Evolutionary conservation across 1,284 basidiomycete species (phyloP), one percentile per base, ranked within the genome.

Genomic region (Papiliotrema nemorosa): DNA sequence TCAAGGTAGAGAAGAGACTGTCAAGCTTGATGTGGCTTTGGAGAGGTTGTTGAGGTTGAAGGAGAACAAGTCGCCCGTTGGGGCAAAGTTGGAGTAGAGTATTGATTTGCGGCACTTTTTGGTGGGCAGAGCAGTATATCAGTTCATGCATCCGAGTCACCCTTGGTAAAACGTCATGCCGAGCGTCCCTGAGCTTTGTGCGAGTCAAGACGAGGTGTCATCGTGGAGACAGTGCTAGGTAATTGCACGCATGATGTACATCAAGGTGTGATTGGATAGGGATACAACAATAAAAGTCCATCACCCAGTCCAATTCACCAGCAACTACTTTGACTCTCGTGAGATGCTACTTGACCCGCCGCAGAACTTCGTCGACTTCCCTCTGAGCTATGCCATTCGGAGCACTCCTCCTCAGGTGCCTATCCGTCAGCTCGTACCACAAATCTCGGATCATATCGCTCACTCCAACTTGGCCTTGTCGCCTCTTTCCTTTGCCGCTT

Each of bases 381-480:
- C 89, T 76, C 41, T 82, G 80, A 44, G 90, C 84, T 63, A 90
- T 72, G 1, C 85, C 84, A 65, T 88, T 89, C 4, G 88, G 88
- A 59, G 84, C 85, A 44, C 77, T 81, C 62, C 80, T 82, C 54
- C 80, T 80, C 53, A 91, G 70, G 60, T 86, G 79, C 50, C 88
- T 90, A 50, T 38, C 40, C n/a, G 40, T n/a, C 43, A 44, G 22
- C 20, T 37, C 20, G 25, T 4, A 16, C 12, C 18, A 13, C 41
- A 29, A 29, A 24, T n/a, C n/a, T n/a, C 20, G 18, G 26, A n/a
- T n/a, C 29, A 7, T 31, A 21, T 16, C 22, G 82, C 88, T 67
- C 69, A 91, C 90, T 89, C 86, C 18, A 94, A 71, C 58, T 84
- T 86, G 10, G 79, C 80, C 69, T 85, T 88, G 66, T 94, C 89